Evolutionary conservation across 345 rosid species (phyloP).

Genomic region (Clausena lansium): DNA sequence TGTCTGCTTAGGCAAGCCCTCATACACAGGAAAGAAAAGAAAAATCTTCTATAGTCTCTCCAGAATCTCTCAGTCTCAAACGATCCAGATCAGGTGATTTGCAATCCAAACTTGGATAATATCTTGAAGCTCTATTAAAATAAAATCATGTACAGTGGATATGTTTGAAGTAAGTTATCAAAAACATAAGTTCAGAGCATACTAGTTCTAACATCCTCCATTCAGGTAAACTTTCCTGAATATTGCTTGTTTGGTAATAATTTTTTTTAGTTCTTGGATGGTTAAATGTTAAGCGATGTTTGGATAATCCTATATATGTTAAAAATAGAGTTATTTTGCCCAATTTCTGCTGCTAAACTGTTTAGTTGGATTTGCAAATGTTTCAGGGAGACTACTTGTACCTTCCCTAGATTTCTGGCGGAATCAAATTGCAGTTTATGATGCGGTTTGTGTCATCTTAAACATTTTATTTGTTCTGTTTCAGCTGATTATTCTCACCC

Average conservation of each 20-base stretch:
- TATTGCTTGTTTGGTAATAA: not conserved
- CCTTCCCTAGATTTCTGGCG: slow-evolving; percentile 81
- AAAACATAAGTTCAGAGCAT: not conserved
- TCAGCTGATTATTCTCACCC: not conserved
- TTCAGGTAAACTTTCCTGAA: not conserved
- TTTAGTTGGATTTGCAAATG: slow-evolving; percentile 16
- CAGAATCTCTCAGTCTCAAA: slow-evolving; percentile 42
- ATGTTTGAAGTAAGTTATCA: not conserved
- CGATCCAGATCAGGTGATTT: slow-evolving; percentile 60
- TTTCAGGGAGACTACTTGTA: slow-evolving; percentile 75
- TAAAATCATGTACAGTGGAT: not conserved
- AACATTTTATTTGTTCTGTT: not conserved
- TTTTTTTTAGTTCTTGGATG: not conserved
- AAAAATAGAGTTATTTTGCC: not conserved
- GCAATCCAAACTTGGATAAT: not conserved
- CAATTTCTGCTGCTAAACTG: slow-evolving; percentile 7
- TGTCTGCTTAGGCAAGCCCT: slow-evolving; percentile 34
- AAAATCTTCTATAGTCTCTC: slow-evolving; percentile 24
- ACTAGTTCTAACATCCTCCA: not conserved
- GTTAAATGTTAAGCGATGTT: not conserved
- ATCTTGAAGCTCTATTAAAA: not conserved
- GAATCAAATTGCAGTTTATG: slow-evolving; percentile 75
- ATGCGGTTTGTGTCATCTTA: slow-evolving; percentile 38
- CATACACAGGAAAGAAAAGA: slow-evolving; percentile 10
- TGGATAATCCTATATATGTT: not conserved